These are phyloP conservation scores for Myxozyma kluyveri DNA, from an alignment of 805 yeast species.

Conservation along the genomic window DNA sequence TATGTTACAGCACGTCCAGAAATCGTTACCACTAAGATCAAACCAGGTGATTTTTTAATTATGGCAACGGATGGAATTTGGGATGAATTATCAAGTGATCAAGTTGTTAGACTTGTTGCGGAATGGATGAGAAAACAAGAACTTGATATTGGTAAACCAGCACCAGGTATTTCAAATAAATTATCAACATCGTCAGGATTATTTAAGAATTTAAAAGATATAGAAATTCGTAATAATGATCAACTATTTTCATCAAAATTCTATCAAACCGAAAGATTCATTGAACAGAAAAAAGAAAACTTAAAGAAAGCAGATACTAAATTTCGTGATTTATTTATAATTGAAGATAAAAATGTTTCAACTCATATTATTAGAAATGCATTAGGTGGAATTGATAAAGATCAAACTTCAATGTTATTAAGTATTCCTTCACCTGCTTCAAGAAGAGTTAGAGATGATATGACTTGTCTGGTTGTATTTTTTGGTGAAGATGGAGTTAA, in stretches of 20 bases:
- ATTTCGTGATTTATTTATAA: conserved; percentile 29
- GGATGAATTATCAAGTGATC: conserved; percentile 88
- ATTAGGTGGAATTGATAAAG: conserved; percentile 81
- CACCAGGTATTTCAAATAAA: conserved; percentile 40
- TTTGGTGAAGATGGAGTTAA: conserved; percentile 56
- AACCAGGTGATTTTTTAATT: conserved; percentile 79
- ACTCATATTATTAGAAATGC: conserved; percentile 95
- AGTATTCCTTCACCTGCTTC: conserved; percentile 90
- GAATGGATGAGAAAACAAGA: conserved; percentile 84
- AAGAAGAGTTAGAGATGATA: conserved; percentile 89
- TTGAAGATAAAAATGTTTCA: conserved; percentile 84
- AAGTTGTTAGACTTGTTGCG: conserved; percentile 86
- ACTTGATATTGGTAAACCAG: conserved; percentile 55
- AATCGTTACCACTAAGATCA: conserved; percentile 75
- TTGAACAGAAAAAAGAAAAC: conserved; percentile 2
- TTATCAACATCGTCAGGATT: conserved; percentile 20
- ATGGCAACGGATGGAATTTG: conserved; percentile 93
- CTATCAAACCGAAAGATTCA: conserved; percentile 13
- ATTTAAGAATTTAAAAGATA: conserved; percentile 14
- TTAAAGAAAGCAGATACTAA: conserved; percentile 2
- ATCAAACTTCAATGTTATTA: conserved; percentile 81
- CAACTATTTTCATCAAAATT: conserved; percentile 13
- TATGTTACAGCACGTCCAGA: conserved; percentile 93
- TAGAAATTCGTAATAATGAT: too few relatives aligned
- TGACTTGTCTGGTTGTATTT: conserved; percentile 93